Percentiles rank a stretch among this genome's conserved stretches.
Conservation (phyloP, 768 basidiomycete species). For the Kwoniella dejecticola region DNA sequence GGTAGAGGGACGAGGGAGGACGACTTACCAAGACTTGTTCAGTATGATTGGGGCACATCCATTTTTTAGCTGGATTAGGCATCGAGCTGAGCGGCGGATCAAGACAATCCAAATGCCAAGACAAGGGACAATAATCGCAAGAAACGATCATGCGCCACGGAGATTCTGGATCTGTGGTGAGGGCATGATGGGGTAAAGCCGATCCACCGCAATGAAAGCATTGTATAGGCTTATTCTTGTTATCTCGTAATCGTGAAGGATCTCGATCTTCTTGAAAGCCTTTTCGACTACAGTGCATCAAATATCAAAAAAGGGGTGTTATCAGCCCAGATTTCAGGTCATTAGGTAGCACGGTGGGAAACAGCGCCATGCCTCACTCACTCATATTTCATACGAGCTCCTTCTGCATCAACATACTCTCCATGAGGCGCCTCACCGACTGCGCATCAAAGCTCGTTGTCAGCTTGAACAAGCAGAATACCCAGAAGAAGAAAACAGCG, state of each 20-base stretch:
- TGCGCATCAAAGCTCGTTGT: conserved; percentile 54
- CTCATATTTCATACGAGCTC: conserved; percentile 80
- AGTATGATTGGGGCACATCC: conserved; percentile 99
- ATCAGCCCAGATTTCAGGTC: neutral
- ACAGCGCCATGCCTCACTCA: conserved; percentile 57
- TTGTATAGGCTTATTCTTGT: conserved; percentile 76
- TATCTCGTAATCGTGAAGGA: conserved; percentile 79
- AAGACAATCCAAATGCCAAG: conserved; percentile 97
- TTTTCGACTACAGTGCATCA: conserved; percentile 80
- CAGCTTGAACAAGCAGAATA: too few species aligned
- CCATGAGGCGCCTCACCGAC: conserved; percentile 79
- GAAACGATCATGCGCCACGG: conserved; percentile 67
- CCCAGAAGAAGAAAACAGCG: too few species aligned
- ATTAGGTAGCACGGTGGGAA: neutral
- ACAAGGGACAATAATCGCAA: conserved; percentile 90
- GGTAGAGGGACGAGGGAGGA: neutral
- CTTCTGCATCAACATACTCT: conserved; percentile 77
- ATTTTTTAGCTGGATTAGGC: conserved; percentile 85
- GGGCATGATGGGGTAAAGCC: conserved; percentile 62
- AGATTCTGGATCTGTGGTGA: conserved; percentile 46
- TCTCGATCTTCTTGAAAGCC: conserved; percentile 91
- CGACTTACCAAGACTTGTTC: conserved; percentile 76
- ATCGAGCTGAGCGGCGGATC: conserved; percentile 83
- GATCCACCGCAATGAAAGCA: conserved; percentile 89
- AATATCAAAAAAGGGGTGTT: conserved; percentile 1